Conservation (phyloP, 306 rosid genomes). For the Pachyrhizus erosus region DNA sequence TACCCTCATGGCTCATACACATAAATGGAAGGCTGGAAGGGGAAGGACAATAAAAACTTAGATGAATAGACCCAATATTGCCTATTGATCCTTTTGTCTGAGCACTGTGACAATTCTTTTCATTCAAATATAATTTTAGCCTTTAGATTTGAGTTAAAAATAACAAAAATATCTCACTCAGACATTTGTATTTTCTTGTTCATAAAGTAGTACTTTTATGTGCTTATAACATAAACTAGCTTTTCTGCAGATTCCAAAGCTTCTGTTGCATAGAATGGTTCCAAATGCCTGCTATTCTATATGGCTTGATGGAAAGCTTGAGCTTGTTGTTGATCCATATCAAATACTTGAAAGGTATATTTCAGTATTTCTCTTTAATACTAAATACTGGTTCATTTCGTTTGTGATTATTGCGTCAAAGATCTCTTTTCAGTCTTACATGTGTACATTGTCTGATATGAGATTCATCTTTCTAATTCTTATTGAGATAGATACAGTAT, state of each 20-base stretch:
- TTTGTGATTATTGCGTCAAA: neutral
- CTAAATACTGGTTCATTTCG: conserved; percentile 26
- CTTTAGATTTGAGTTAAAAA: conserved; percentile 29
- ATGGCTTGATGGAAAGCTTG: conserved; percentile 95
- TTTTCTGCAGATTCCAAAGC: conserved; percentile 86
- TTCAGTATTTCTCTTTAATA: conserved; percentile 10
- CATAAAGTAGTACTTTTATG: conserved; percentile 8
- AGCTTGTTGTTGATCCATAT: conserved; percentile 92
- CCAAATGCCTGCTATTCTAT: conserved; percentile 93
- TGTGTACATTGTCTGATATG: neutral
- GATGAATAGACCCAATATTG: conserved; percentile 27
- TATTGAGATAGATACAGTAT: neutral
- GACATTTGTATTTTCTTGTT: conserved; percentile 27
- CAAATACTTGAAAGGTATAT: conserved; percentile 86
- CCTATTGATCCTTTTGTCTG: conserved; percentile 8
- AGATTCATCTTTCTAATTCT: conserved; percentile 33
- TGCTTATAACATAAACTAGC: conserved; percentile 38
- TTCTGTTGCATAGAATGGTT: conserved; percentile 85
- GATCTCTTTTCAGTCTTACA: neutral
- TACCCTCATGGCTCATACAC: neutral
- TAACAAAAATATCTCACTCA: neutral
- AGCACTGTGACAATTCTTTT: conserved; percentile 36
- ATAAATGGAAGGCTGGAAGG: neutral
- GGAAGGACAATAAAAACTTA: conserved; percentile 13
- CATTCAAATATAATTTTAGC: conserved; percentile 30